A percentile compares a stretch with the other conserved stretches of the same genome.
Conservation (phyloP, 495 filamentous ascomycete species). For the Neurospora sp. region DNA sequence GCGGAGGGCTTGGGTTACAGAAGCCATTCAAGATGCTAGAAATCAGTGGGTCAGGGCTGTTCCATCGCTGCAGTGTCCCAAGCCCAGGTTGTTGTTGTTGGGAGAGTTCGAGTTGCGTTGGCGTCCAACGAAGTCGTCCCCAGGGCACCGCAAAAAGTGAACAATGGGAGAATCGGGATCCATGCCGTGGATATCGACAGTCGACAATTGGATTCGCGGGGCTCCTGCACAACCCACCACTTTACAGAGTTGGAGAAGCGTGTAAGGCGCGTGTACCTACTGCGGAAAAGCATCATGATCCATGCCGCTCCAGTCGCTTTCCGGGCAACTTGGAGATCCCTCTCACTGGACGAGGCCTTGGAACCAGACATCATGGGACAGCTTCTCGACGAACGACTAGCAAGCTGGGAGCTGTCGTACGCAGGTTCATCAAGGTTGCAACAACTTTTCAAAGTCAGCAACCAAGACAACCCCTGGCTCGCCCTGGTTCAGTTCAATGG, state of each 20-base stretch:
- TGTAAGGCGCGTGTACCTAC: neutral
- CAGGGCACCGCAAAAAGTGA: neutral
- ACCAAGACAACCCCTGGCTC: conserved; percentile 1
- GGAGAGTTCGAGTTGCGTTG: neutral
- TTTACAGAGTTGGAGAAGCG: neutral
- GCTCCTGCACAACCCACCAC: neutral
- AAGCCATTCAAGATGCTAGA: conserved; percentile 8
- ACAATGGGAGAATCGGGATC: neutral
- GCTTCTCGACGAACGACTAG: neutral
- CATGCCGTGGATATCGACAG: neutral
- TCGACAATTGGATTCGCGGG: neutral
- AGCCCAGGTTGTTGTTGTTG: neutral
- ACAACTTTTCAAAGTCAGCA: conserved; percentile 2
- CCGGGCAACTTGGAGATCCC: neutral
- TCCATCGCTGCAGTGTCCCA: conserved; percentile 16
- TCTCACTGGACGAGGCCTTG: neutral
- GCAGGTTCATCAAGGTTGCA: neutral
- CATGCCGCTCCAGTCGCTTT: neutral
- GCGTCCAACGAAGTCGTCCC: neutral
- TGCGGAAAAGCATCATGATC: neutral
- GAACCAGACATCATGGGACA: neutral
- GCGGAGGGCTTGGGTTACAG: conserved; percentile 8
- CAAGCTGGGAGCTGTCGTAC: neutral
- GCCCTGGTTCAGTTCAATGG: conserved; percentile 1
- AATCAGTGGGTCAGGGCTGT: conserved; percentile 4